Conservation (phyloP, 83 land plant genomes). For the Picea abies region DNA sequence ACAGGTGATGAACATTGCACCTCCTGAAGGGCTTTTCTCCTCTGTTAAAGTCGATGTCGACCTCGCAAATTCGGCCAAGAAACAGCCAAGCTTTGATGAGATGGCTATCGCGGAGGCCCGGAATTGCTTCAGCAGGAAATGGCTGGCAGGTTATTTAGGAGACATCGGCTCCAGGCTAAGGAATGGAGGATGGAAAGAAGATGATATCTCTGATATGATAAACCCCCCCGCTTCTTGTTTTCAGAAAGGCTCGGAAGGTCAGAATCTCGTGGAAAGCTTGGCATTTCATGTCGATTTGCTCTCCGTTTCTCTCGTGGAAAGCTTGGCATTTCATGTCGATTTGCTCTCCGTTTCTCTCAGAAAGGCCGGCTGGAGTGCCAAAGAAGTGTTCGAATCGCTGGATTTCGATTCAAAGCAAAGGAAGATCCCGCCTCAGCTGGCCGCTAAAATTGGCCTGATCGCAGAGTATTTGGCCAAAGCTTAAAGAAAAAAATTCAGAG, state of each 20-base stretch:
- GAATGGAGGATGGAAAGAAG: constrained; percentile 53
- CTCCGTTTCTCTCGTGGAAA: constrained; percentile 15
- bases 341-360: constrained; percentile 20
- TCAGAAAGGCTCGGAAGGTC: constrained; percentile 7
- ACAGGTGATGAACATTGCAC: neutral
- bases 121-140: constrained; percentile 10
- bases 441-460: constrained; percentile 10
- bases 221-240: neutral
- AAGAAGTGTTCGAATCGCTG: constrained; percentile 25
- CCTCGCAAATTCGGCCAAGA: neutral
- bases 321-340: constrained; percentile 16
- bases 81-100: neutral
- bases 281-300: constrained; percentile 21
- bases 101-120: neutral
- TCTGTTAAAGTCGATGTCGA: constrained; percentile 12
- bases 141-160: constrained; percentile 33
- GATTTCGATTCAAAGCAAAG: constrained; percentile 4
- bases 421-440: too few species aligned
- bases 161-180: constrained; percentile 38
- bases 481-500: neutral
- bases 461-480: constrained; percentile 17
- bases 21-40: neutral
- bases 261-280: constrained; percentile 14
- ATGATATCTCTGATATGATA: constrained; percentile 48
- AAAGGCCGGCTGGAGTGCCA: constrained; percentile 33